Evolutionary conservation across 2,329 filamentous ascomycete genomes (phyloP).

Genomic region (Periconia sp.): DNA sequence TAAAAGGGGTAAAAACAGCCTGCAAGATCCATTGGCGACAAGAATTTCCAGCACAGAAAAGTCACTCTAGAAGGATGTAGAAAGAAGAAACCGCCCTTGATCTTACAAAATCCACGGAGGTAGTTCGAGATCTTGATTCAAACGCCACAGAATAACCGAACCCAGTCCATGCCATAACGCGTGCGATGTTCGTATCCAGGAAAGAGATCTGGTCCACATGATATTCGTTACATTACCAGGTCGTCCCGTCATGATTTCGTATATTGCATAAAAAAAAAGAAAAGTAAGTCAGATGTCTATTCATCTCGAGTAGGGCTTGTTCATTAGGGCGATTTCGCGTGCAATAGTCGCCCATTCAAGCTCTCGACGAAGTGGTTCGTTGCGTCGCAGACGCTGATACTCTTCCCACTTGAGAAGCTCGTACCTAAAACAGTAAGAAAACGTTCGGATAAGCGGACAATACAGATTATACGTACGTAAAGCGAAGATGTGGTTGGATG

Average conservation of each 20-base stretch:
- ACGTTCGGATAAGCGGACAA: not conserved
- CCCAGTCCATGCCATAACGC: conserved; percentile 2
- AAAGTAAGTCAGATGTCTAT: conserved; percentile 1
- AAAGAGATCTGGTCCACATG: conserved; percentile 11
- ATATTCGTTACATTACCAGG: conserved; percentile 12
- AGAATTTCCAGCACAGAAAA: not conserved
- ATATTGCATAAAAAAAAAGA: conserved; percentile 1
- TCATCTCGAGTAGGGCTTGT: conserved; percentile 82
- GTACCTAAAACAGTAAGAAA: conserved; percentile 51
- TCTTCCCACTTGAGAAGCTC: conserved; percentile 98
- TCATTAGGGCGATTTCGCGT: conserved; percentile 92
- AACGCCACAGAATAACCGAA: conserved; percentile 5
- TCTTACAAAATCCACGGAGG: not conserved
- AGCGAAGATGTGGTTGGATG: conserved; percentile 93
- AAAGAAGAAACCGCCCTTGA: not conserved
- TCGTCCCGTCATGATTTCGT: conserved; percentile 19
- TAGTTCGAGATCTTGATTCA: conserved; percentile 1
- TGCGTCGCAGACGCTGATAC: conserved; percentile 61
- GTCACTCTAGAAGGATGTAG: not conserved
- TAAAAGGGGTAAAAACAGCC: not conserved
- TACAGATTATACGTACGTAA: conserved; percentile 60
- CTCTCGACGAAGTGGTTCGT: conserved; percentile 66
- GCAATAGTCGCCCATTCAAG: conserved; percentile 89
- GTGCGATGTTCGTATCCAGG: conserved; percentile 8
- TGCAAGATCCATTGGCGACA: not conserved